These are phyloP conservation scores for Trichopus zeylanicus DNA, from an alignment of 116 monocot species.

Conservation along the genomic window DNA sequence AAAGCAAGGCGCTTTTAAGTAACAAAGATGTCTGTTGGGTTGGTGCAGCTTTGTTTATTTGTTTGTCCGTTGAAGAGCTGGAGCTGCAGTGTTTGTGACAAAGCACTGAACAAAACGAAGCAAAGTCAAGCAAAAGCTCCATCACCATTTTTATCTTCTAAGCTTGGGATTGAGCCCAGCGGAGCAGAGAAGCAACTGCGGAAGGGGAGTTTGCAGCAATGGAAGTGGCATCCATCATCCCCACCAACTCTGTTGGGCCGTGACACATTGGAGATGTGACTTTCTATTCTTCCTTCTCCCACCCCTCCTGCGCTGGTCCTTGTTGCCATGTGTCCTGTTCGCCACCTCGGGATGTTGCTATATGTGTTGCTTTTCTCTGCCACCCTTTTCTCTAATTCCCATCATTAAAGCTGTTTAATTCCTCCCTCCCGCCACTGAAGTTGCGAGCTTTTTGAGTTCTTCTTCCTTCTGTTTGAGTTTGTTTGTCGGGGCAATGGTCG, in stretches of 20 bases:
- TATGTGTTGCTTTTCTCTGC: slow-evolving; percentile 5
- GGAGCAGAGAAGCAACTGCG: neutral
- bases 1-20: slow-evolving; percentile 16
- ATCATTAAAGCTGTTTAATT: slow-evolving; percentile 16
- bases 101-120: too few species aligned
- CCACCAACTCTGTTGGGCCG: neutral
- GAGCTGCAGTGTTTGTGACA: neutral
- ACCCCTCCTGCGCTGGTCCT: neutral
- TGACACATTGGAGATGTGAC: neutral
- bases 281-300: slow-evolving; percentile 11
- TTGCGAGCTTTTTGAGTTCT: slow-evolving; percentile 6
- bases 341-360: slow-evolving; percentile 22
- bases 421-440: too few species aligned
- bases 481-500: slow-evolving; percentile 17
- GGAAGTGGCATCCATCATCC: neutral
- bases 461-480: neutral
- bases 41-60: slow-evolving; percentile 14
- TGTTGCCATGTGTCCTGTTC: slow-evolving; percentile 25
- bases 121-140: neutral
- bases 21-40: slow-evolving; percentile 25
- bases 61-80: neutral
- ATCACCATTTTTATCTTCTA: too few species aligned
- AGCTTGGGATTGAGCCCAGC: neutral
- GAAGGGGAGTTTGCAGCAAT: neutral
- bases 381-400: slow-evolving; percentile 10